Conservation (phyloP, 2,329 filamentous ascomycete species). For the Intubia oerlemansii region DNA sequence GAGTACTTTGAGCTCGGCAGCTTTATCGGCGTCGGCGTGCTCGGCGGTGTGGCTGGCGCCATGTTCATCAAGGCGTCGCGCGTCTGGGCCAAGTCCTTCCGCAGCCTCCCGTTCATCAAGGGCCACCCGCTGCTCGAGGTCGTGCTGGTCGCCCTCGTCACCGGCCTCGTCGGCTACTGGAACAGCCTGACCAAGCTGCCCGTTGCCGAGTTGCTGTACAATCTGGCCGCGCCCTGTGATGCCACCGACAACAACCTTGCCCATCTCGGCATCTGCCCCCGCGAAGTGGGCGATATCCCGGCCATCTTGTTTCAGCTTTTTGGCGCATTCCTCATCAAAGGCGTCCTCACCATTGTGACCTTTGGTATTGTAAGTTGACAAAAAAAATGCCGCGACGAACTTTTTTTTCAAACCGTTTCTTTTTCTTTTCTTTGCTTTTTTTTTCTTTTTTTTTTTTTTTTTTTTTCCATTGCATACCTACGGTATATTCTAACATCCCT, state of each 20-base stretch:
- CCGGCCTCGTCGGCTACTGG: conserved; percentile 79
- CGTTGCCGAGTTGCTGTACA: conserved; percentile 76
- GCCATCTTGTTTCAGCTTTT: conserved; percentile 50
- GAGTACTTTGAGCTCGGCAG: conserved; percentile 72
- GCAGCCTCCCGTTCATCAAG: conserved; percentile 63
- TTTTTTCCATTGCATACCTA: neutral
- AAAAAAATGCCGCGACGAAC: too few relatives aligned
- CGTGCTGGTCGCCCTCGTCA: conserved; percentile 64
- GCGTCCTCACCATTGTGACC: conserved; percentile 68
- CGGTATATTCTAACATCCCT: neutral
- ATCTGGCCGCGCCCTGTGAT: conserved; percentile 75
- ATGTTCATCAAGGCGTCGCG: conserved; percentile 93
- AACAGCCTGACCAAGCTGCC: conserved; percentile 75
- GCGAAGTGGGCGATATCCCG: conserved; percentile 52
- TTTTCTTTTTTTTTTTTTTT: neutral
- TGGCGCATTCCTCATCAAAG: conserved; percentile 74
- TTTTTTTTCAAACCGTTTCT: too few relatives aligned
- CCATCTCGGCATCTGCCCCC: conserved; percentile 57
- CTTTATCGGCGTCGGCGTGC: conserved; percentile 68
- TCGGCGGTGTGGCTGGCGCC: conserved; percentile 71
- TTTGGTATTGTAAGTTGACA: conserved; percentile 71
- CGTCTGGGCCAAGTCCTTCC: conserved; percentile 75
- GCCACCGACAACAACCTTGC: conserved; percentile 40
- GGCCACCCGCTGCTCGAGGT: conserved; percentile 72
- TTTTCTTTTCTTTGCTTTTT: neutral